Conservation (phyloP, 1,139 yeast genomes). For the Nakaseomyces glabratus region DNA sequence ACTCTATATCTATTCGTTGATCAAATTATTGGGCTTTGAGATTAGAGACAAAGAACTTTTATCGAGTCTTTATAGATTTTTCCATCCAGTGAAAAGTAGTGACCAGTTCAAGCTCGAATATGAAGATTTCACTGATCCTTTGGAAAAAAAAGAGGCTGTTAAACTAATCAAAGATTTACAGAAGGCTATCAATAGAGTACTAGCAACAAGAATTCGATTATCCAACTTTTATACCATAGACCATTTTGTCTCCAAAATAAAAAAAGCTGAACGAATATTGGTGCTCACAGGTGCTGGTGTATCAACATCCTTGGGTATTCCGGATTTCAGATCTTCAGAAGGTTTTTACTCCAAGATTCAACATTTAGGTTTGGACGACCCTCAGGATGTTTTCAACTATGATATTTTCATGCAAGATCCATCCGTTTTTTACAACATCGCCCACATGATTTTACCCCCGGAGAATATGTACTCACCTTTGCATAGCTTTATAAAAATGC, state of each 20-base stretch:
- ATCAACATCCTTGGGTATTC: constrained; percentile 85
- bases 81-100: constrained; percentile 15
- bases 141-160: constrained; percentile 39
- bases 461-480: constrained; percentile 68
- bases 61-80: constrained; percentile 32
- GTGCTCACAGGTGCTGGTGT: constrained; percentile 96
- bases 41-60: constrained; percentile 37
- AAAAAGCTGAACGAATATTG: constrained; percentile 51
- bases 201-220: constrained; percentile 45
- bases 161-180: constrained; percentile 45
- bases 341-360: constrained; percentile 75
- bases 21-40: constrained; percentile 45
- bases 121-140: constrained; percentile 30
- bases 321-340: constrained; percentile 85
- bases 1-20: constrained; percentile 42
- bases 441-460: constrained; percentile 81
- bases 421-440: constrained; percentile 72
- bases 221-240: constrained; percentile 48
- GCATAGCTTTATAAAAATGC: constrained; percentile 68
- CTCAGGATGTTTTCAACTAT: constrained; percentile 88
- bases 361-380: constrained; percentile 71
- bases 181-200: constrained; percentile 53
- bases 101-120: constrained; percentile 12
- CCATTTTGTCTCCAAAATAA: constrained; percentile 48
- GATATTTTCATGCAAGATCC: constrained; percentile 72